These are phyloP conservation scores for Cadophora sp. DNA, from an alignment of 2,329 filamentous ascomycete species.

Conservation along the genomic window DNA sequence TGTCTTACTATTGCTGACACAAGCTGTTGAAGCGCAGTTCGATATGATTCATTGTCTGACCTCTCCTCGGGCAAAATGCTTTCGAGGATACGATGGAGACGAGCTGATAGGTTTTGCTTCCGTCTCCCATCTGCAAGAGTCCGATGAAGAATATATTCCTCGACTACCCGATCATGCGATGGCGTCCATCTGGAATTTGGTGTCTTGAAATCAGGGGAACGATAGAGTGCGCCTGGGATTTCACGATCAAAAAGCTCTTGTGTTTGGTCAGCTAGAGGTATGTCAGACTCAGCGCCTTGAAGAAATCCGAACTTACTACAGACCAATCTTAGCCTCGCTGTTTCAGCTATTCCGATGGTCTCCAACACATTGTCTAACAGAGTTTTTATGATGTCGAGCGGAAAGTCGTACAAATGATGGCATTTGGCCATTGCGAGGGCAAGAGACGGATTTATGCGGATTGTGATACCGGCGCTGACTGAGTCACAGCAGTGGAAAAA, in stretches of 20 bases:
- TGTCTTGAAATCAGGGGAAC: background rate
- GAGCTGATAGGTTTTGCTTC: background rate
- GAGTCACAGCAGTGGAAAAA: background rate
- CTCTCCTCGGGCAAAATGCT: background rate
- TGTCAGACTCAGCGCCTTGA: background rate
- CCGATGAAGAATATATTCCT: background rate
- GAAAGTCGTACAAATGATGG: background rate
- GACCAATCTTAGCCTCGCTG: background rate
- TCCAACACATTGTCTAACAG: background rate
- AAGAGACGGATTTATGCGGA: too few species aligned
- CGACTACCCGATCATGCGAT: background rate
- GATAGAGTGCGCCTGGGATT: background rate
- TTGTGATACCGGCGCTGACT: background rate
- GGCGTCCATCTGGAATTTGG: background rate
- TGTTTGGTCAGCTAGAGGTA: background rate
- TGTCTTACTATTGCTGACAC: background rate
- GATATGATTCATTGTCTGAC: background rate
- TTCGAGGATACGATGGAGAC: background rate
- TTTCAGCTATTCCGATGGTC: background rate
- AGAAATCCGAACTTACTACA: background rate
- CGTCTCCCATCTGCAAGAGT: conserved; percentile 4
- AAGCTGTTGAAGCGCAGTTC: background rate
- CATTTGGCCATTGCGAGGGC: background rate
- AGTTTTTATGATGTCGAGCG: background rate
- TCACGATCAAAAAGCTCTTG: conserved; percentile 2